phyloP scores from a whole-genome alignment of 257 asterid species.

The Plantago major region DNA sequence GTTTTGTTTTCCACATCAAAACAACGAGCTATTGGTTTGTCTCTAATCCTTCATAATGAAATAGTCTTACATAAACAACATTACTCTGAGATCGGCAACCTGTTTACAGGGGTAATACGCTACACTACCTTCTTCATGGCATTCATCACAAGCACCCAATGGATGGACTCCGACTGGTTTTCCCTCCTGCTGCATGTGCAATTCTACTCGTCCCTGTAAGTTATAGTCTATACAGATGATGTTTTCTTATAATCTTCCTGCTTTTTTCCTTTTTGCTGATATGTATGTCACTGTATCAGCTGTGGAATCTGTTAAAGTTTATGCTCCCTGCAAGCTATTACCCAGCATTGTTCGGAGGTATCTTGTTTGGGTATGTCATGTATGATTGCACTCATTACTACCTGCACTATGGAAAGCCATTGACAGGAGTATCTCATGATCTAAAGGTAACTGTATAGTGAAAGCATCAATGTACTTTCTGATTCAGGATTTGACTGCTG shows the following conservation, averaged over 20 bases:
- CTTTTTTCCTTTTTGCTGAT: neutral
- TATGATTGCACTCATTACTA: conserved; percentile 84
- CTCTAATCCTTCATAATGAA: neutral
- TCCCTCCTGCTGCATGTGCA: conserved; percentile 53
- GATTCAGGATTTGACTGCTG: neutral
- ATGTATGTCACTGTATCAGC: conserved; percentile 30
- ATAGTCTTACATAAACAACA: neutral
- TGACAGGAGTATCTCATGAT: conserved; percentile 38
- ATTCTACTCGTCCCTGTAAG: conserved; percentile 36
- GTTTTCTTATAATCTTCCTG: neutral
- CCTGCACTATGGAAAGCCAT: conserved; percentile 73
- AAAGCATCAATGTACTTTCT: neutral
- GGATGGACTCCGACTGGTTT: conserved; percentile 55
- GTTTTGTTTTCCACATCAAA: conserved; percentile 51
- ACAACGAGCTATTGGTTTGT: conserved; percentile 43
- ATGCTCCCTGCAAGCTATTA: conserved; percentile 35
- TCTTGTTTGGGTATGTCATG: conserved; percentile 63
- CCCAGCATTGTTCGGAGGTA: conserved; percentile 62
- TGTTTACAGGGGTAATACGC: conserved; percentile 45
- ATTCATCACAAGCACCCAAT: conserved; percentile 73
- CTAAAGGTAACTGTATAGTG: conserved; percentile 54
- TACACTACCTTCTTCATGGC: conserved; percentile 56
- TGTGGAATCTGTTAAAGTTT: conserved; percentile 51
- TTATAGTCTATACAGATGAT: neutral
- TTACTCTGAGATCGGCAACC: conserved; percentile 10